Conservation (phyloP, 2,329 filamentous ascomycete genomes). For the Myriosclerotinia scirpicola region DNA sequence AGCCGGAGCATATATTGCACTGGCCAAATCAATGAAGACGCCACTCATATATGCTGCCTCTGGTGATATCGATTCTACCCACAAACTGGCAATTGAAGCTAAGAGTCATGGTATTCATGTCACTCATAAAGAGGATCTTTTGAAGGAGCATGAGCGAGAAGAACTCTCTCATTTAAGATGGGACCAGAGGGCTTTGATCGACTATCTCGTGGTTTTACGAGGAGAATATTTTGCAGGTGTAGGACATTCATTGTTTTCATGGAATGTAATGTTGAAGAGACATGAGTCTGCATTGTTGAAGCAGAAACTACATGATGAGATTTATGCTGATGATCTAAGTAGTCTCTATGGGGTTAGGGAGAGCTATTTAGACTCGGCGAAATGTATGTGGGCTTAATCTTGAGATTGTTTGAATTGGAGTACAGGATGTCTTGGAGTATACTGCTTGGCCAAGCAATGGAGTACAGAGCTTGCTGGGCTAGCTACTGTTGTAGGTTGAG, state of each 20-base stretch:
- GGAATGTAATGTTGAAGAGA: conserved; percentile 46
- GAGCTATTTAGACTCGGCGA: conserved; percentile 22
- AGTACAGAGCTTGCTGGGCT: conserved; percentile 10
- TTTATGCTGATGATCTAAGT: conserved; percentile 22
- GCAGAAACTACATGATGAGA: conserved; percentile 13
- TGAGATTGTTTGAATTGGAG: not conserved
- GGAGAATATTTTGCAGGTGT: conserved; percentile 47
- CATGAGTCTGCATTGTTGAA: conserved; percentile 27
- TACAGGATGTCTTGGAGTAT: not conserved
- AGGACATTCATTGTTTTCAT: conserved; percentile 49
- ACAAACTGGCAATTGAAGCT: conserved; percentile 43
- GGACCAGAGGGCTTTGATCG: conserved; percentile 52
- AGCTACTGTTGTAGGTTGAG: not conserved
- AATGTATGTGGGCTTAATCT: conserved; percentile 25
- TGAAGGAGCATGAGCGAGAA: conserved; percentile 41
- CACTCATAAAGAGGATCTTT: conserved; percentile 47
- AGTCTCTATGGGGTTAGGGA: conserved; percentile 21
- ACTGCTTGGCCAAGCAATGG: conserved; percentile 4
- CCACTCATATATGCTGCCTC: conserved; percentile 47
- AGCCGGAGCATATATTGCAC: conserved; percentile 43
- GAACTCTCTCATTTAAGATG: conserved; percentile 45
- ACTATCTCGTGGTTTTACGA: conserved; percentile 50
- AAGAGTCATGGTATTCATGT: conserved; percentile 43
- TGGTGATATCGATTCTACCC: conserved; percentile 44
- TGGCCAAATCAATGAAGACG: conserved; percentile 38